Evolutionary conservation across 257 asterid species (phyloP).

Genomic region (Jacaranda copaia): DNA sequence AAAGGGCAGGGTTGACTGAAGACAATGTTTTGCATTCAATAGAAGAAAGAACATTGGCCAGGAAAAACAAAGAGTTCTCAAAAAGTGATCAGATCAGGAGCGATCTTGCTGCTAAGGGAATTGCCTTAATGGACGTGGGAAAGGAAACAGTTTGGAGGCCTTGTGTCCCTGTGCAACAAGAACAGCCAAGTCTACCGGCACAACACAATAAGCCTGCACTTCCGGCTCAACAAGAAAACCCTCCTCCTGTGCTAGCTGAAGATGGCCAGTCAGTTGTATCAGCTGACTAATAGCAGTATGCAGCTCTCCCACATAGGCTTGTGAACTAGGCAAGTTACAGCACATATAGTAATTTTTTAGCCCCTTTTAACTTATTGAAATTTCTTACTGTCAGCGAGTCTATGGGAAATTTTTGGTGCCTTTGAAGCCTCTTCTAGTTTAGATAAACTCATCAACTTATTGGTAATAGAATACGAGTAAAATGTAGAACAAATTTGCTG

Average conservation of each 20-base stretch:
- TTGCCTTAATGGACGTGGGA: conserved; percentile 83
- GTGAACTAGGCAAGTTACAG: conserved; percentile 16
- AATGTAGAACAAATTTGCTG: no score
- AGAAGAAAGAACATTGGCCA: conserved; percentile 67
- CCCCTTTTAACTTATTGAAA: not conserved
- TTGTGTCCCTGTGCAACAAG: conserved; percentile 39
- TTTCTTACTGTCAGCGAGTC: not conserved
- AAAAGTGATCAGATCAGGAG: conserved; percentile 75
- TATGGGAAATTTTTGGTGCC: not conserved
- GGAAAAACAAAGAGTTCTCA: conserved; percentile 62
- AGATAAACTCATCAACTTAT: no score
- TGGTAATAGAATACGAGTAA: not conserved
- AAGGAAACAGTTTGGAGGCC: conserved; percentile 92
- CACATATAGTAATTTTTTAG: not conserved
- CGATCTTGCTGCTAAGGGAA: conserved; percentile 70
- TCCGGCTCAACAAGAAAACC: not conserved
- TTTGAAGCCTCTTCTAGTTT: not conserved
- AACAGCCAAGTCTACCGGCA: not conserved
- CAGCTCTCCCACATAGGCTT: not conserved
- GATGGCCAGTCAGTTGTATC: not conserved
- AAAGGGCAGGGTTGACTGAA: conserved; percentile 69
- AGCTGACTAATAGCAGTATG: conserved; percentile 16
- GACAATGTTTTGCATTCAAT: conserved; percentile 60
- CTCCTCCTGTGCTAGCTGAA: conserved; percentile 18
- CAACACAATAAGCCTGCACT: not conserved